Evolutionary conservation across 2,329 filamentous ascomycete species (phyloP), one percentile per base, ranked within the genome.

Genomic region (Corinectria fuckeliana): DNA sequence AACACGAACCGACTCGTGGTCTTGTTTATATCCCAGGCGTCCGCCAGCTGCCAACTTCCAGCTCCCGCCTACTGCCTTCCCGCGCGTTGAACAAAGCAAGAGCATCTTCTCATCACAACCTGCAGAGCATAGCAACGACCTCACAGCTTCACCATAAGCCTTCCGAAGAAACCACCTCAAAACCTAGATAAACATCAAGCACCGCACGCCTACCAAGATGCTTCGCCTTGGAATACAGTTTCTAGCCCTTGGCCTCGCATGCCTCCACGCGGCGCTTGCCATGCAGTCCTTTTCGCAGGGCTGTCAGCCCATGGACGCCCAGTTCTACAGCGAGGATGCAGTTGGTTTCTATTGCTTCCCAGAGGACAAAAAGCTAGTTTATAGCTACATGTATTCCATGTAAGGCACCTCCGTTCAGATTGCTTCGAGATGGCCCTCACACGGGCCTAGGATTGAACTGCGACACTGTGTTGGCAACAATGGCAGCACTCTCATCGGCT

Each of bases 321-420:
- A 58, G 55, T 47, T 58, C 36, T 58, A 45, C 48, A 41, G 55
- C 18, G 38, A 58, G 16, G 55, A 58, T 13, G 44, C 30, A 9
- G 48, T 58, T 2, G 55, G 55, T 4, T 52, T 58, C 48, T 58
- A 47, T 39, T 58, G 55, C 23, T 44, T 52, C 25, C 42, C 55
- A 5, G 50, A 58, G 48, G 41, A 38, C 28, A 8, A 23, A 7
- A 16, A 14, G 20, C 6, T 25, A 2, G 11, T 28, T 3, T 58
- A 41, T 16, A 49, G 44, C 18, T 58, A 58, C 48, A 52, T 23
- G 23, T 58, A 36, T 41, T 58, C 55, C 14, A 14, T 58, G 55
- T 52, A 21, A n/a, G 30, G 18, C 9, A 36, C 21, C 5, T 13
- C 11, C 5, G 16, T n/a, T 5, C 18, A 16, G 23, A 20, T 39